Evolutionary conservation across 495 filamentous ascomycete species (phyloP), one percentile per base, ranked within the genome.

Genomic region (Tuber microsphaerosporum): DNA sequence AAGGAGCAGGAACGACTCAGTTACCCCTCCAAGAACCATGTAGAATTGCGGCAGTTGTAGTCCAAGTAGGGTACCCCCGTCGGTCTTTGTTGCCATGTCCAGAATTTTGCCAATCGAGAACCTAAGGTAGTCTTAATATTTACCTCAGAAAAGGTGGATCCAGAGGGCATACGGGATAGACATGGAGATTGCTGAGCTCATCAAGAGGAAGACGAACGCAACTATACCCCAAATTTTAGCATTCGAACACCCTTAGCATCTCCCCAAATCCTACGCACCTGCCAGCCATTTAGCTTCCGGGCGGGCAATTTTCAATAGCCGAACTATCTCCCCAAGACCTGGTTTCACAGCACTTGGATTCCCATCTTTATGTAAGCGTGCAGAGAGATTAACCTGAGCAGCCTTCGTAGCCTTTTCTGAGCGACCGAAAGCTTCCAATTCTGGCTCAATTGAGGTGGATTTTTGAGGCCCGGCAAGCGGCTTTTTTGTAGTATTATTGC

Each of bases 21-120:
- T 76, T 82, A 82, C 86, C 69, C 87, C 86, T 70, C 85, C 93
- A 42, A 97, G 85, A 73, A 88, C 92, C 70, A 89, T 84, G 84
- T 94, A 97, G 84, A 97, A 94, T 79, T 92, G 92, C 9, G 88
- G 86, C 70, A 91, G 84, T 69, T 89, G 90, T 74, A 94, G 81
- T 9, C 93, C 93, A 81, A 95, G 93, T 5, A 96, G 86, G 74
- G 81, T 86, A 41, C 85, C 81, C 6, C 85, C 88, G 69, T 89
- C 86, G 37, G 84, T 80, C 83, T 91, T 86, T 0, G 92, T 93
- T 42, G 93, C 92, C 61, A 92, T 87, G 84, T 99, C 96, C 83
- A 99, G 87, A 72, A 99, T 95, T 84, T 92, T 94, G 39, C 95
- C 95, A 77, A 99, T 97, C 0, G 94, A 96, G 80, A 97, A 94